phyloP scores from a whole-genome alignment of 140 eudicot genomes.

The Stevia rebaudiana region DNA sequence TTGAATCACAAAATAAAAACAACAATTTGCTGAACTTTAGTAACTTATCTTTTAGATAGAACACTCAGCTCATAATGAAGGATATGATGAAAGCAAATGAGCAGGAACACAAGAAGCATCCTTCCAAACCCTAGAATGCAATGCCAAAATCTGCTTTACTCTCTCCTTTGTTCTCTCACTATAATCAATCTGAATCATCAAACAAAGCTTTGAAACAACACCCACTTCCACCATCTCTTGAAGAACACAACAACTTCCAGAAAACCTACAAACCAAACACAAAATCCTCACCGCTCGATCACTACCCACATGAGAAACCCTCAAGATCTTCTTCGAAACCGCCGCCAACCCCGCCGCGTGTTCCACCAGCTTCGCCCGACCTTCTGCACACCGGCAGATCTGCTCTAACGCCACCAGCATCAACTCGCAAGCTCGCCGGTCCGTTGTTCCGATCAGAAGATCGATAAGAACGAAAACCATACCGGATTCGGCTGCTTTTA shows the following conservation, averaged over 20 bases:
- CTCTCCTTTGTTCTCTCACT: conserved; percentile 43
- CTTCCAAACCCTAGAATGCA: conserved; percentile 66
- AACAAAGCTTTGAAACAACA: conserved; percentile 55
- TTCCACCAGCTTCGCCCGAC: conserved; percentile 39
- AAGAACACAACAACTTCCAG: conserved; percentile 32
- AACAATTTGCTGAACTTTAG: no score
- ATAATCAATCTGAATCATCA: conserved; percentile 44
- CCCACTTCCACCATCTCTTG: conserved; percentile 60
- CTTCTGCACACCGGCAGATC: conserved; percentile 56
- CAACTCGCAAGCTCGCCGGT: conserved; percentile 34
- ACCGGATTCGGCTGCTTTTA: conserved; percentile 37
- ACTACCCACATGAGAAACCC: conserved; percentile 53
- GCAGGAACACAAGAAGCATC: conserved; percentile 49
- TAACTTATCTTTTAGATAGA: no score
- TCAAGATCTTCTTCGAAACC: conserved; percentile 50
- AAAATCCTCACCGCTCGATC: conserved; percentile 43
- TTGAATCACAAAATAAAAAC: no score
- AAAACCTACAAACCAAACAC: conserved; percentile 32
- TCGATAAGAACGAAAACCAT: conserved; percentile 28
- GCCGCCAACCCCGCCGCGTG: conserved; percentile 51
- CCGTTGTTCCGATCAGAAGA: conserved; percentile 20
- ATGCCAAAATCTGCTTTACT: conserved; percentile 36
- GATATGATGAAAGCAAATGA: conserved; percentile 47
- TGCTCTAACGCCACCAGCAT: conserved; percentile 37
- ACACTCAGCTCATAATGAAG: conserved; percentile 27